Base-by-base conservation (phyloP, 2,329 filamentous ascomycete genomes). In the Anthostomella pinea region DNA sequence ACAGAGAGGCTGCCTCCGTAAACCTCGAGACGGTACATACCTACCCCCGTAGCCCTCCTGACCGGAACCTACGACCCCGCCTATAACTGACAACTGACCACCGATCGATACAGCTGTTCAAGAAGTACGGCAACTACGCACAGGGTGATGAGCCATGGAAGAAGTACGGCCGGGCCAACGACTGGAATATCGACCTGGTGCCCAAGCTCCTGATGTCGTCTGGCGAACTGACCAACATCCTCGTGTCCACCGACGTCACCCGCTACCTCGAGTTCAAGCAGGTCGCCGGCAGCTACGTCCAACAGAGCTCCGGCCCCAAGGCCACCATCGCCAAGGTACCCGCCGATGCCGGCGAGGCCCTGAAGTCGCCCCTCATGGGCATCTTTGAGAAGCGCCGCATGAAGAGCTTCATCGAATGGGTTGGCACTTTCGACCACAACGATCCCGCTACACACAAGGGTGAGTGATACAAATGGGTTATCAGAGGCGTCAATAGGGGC, bases 101-200 rank as follows among this genome's bases (percentile, higher is more conserved):
- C 47, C 48, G 31, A 46, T 29, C 8, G 35, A 23, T 37, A 43
- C 36, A 52, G 55, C 85, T 98, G 56, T 97, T 95, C 79, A 95
- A 93, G 74, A 94, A 90, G 67, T 94, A 95, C 66, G 87, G 87
- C 64, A 93, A 93, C 73, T 87, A 81, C 62, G 64, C 70, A 42
- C 64, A 76, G 45, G 87, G 85, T 54, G 83, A 89, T 60, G 87
- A 96, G 74, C 90, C 91, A 51, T 97, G 93, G 93, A 91, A 94
- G 75, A 90, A 95, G 69, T 97, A 96, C 66, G 91, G 91, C 56
- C 85, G 93, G 43, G 75, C 83, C 63, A 96, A 96, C 70, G 91
- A 97, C 77, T 98, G 93, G 93, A 97, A 96, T 75, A 94, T 98
- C 67, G 94, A 98, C 64, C 79, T 98, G 45, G 90, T 98, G 31